Evolutionary conservation across 148 eudicot species (phyloP), one percentile per base, ranked within the genome.

Genomic region (Rhododendron griersonianum): DNA sequence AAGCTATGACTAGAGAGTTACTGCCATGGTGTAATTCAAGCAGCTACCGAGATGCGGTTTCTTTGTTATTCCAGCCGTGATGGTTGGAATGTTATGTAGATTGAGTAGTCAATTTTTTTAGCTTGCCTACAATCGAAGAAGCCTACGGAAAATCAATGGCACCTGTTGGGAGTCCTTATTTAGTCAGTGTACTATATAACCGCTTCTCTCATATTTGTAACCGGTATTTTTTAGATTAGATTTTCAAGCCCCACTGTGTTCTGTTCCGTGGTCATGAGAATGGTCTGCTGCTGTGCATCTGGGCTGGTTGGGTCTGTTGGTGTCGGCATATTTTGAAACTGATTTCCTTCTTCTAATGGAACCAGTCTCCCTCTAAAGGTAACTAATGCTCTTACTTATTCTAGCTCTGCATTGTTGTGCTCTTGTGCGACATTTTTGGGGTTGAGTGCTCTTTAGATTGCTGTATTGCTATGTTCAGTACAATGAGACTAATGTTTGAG

Each of bases 111-210:
- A 48, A 75, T 89, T 80, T 86, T 86, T 87, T 89, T 87, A 76
- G 79, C 57, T 84, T 59, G 86, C 67, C 59, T 80, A 78, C 73
- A 85, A 81, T 80, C 84, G 50, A 61, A 69, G 78, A 55, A 81
- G 77, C 63, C 41, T n/a, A 63, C 48, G 87, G 76, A 41, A 81
- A 47, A 48, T 79, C 84, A 80, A 55, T 87, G 83, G 83, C 85
- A 79, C 57, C 55, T 84, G 74, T 87, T 59, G 79, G 81, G 50
- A 48, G 69, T 83, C 61, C 11, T 81, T 83, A n/a, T 80, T 73
- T 81, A 63, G 83, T 73, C 88, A 47, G 67, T 90, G 90, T 88
- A 88, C 84, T 83, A 87, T 90, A 85, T 86, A 65, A n/a, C 39
- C 78, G 71, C 67, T 82, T 73, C 67, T 87, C 89, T 85, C 39